Percentiles rank a stretch among this genome's conserved stretches.
phyloP scores from a whole-genome alignment of 1,284 basidiomycete genomes.

The Amylostereum chailletii region DNA sequence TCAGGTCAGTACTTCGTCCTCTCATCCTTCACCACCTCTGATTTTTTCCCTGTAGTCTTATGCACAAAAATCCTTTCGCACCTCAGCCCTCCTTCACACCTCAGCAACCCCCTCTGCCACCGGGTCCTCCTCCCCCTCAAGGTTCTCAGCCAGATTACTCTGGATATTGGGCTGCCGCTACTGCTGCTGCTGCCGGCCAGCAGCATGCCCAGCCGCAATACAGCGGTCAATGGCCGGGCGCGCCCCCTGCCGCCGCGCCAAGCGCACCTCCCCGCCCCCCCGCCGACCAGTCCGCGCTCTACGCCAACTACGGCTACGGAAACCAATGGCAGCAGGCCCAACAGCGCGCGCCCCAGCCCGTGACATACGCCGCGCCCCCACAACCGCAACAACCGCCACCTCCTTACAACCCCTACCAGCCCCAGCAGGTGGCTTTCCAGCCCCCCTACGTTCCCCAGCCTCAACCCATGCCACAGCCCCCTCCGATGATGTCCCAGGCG shows the following conservation, averaged over 20 bases:
- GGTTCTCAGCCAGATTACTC: slow-evolving; percentile 64
- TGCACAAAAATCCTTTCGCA: slow-evolving; percentile 78
- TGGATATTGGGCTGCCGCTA: slow-evolving; percentile 63
- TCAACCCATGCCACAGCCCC: slow-evolving; percentile 32
- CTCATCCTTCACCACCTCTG: no score
- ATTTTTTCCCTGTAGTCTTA: slow-evolving; percentile 16
- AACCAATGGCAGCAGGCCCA: slow-evolving; percentile 56
- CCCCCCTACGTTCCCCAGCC: slow-evolving; percentile 61
- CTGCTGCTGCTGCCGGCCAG: slow-evolving; percentile 41
- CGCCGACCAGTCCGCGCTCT: slow-evolving; percentile 66
- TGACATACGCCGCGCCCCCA: slow-evolving; percentile 41
- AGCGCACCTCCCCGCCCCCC: slow-evolving; percentile 40
- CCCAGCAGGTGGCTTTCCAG: slow-evolving; percentile 45
- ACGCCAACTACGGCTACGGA: slow-evolving; percentile 81
- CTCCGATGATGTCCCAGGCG: slow-evolving; percentile 23
- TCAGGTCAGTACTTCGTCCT: no score
- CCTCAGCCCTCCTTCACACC: slow-evolving; percentile 58
- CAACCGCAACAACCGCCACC: slow-evolving; percentile 43
- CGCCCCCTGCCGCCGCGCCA: slow-evolving; percentile 37
- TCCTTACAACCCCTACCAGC: slow-evolving; percentile 72
- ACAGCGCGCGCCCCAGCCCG: slow-evolving; percentile 37
- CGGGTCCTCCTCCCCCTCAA: slow-evolving; percentile 66
- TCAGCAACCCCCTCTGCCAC: slow-evolving; percentile 68
- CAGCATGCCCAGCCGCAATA: slow-evolving; percentile 42
- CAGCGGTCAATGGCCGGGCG: slow-evolving; percentile 55